Conservation (phyloP, 352 stramenopile genomes). For the Thraustotheca clavata region DNA sequence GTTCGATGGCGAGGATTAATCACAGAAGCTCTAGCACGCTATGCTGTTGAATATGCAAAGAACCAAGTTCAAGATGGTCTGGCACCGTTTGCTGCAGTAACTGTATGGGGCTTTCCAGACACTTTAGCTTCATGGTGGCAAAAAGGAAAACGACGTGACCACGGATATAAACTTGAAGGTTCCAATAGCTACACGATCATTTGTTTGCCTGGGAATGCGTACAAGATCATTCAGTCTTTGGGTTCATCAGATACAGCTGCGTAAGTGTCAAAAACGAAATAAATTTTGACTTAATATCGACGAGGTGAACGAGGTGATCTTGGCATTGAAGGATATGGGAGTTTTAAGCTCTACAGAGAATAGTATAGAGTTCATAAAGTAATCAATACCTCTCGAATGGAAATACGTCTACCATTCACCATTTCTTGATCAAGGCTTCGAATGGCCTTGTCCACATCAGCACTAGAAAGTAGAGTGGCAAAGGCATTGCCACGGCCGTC, state of each 20-base stretch:
- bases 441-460: neutral
- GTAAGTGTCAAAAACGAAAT: conserved; percentile 18
- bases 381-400: neutral
- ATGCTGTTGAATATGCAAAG: conserved; percentile 42
- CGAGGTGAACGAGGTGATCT: neutral
- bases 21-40: conserved; percentile 39
- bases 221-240: conserved; percentile 59
- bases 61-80: conserved; percentile 34
- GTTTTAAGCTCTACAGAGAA: too few species aligned
- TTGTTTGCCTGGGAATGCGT: conserved; percentile 57
- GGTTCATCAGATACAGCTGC: conserved; percentile 56
- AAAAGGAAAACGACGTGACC: conserved; percentile 37
- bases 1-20: conserved; percentile 76
- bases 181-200: conserved; percentile 72
- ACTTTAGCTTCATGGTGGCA: conserved; percentile 62
- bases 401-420: neutral
- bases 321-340: too few species aligned
- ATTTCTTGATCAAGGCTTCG: neutral
- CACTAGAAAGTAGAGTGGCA: neutral
- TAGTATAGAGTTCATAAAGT: too few species aligned
- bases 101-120: conserved; percentile 74
- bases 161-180: conserved; percentile 65
- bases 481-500: neutral
- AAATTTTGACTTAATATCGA: neutral
- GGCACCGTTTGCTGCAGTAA: conserved; percentile 60